A percentile compares a stretch with the other conserved stretches of the same genome.
phyloP scores from a whole-genome alignment of 805 yeast genomes.

The Starmerella kuoi region DNA sequence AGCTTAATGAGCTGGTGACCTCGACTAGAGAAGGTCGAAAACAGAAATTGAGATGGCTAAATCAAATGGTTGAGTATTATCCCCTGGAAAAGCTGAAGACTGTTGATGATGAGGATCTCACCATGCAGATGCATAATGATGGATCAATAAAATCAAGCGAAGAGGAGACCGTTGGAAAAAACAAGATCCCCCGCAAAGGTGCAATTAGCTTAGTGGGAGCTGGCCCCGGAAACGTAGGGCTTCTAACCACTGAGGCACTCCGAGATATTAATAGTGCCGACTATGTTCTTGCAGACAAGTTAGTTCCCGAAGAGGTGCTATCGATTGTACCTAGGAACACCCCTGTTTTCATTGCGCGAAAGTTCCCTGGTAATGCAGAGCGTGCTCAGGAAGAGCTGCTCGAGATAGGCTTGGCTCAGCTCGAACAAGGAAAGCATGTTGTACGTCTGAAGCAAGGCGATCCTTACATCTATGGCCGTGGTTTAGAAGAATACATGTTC shows the following conservation, averaged over 20 bases:
- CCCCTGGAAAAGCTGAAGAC: conserved; percentile 57
- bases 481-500: conserved; percentile 78
- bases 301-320: conserved; percentile 80
- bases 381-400: conserved; percentile 78
- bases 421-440: conserved; percentile 57
- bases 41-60: conserved; percentile 62
- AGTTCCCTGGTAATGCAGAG: conserved; percentile 95
- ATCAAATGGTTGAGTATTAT: conserved; percentile 82
- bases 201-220: conserved; percentile 73
- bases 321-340: conserved; percentile 69
- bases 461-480: conserved; percentile 92
- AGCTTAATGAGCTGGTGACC: conserved; percentile 50
- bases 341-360: conserved; percentile 72
- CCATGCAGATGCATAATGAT: conserved; percentile 25
- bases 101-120: conserved; percentile 47
- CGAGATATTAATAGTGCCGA: conserved; percentile 74
- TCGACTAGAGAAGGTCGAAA: conserved; percentile 26
- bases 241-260: conserved; percentile 75
- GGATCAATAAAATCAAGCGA: background rate
- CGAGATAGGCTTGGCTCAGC: conserved; percentile 53
- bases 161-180: background rate
- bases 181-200: conserved; percentile 13
- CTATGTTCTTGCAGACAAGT: conserved; percentile 73
- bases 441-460: conserved; percentile 93
- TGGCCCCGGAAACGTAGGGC: conserved; percentile 81